Base-by-base conservation (phyloP, 2,329 filamentous ascomycete genomes). In the Orbilia blumenaviensis region DNA sequence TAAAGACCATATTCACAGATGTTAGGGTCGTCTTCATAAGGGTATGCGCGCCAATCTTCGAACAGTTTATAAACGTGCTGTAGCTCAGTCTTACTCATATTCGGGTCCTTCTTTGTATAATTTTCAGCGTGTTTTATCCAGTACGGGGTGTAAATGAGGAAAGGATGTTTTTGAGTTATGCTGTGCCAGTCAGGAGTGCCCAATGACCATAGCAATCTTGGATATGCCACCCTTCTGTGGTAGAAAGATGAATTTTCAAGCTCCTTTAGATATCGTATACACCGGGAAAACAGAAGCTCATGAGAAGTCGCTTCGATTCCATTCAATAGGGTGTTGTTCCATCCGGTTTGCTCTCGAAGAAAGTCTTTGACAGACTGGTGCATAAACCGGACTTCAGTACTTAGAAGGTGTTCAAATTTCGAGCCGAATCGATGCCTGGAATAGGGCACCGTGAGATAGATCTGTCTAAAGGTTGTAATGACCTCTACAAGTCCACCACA, bases 331-430 rank as follows among this genome's bases (percentile, higher is more conserved):
- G n/a, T n/a, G n/a, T n/a, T n/a, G n/a, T n/a, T 21, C 41, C 18
- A 44, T 18, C 5, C 21, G n/a, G 8, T 9, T 6, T 3, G 3
- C 6, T 18, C 14, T n/a, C 21, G 48, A 14, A 52, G 48, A 52
- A 29, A 52, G 14, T 52, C 48, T 52, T 52, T 52, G n/a, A 52
- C 48, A 7, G 48, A 52, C 18, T 52, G 48, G n/a, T 52, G 48
- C 23, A 52, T 52, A 29, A 52, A 52, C 16, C 21, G 23, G 6
- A 52, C 41, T 44, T 23, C 23, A 27, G 6, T 16, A 6, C n/a
- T 25, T 2, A 5, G 23, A 52, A 16, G n/a, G 29, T 29, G 18
- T 5, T 46, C 12, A 34, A 12, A 34, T 34, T 12, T 12, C 32
- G 6, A 34, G 32, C 32, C 32, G 32, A 6, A 34, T 34, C 6